Evolutionary conservation across 768 basidiomycete genomes (phyloP), one percentile per base, ranked within the genome.

Genomic region (Agaricus subrufescens): DNA sequence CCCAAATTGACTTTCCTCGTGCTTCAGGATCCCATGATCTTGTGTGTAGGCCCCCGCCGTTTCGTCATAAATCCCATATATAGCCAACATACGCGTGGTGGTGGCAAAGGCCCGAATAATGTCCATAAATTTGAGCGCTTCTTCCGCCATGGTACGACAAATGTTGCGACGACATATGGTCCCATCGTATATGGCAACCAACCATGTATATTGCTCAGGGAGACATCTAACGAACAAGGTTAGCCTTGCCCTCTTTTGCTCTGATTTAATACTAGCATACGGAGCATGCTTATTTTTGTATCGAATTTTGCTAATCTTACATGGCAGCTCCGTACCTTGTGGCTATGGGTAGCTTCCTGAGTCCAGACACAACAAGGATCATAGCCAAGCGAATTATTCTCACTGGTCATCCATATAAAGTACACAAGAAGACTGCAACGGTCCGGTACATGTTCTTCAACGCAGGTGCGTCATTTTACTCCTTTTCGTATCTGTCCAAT

Each of bases 401-500:
- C 44, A 94, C 96, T 2, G 96, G 96, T 0, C 94, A 97, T 71
- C 96, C 96, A 1, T 91, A 94, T 83, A 95, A 94, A 66, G 86
- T 98, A 1, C 95, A 98, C 79, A 93, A 94, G 68, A 94, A 93
- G 76, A 93, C 92, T 4, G 96, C 95, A 2, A 98, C 96, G 5
- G 86, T 99, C 63, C 87, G 96, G 54, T 98, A 98, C 76, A 91
- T 99, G 92, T 98, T 98, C 76, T 98, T 99, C 81, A 88, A 95
- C 69, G 63, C 86, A 40, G 88, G 89, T 89, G 61, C 30, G 78
- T 58, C 55, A 55, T 31, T 25, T 47, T 46, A 30, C 47, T 50
- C 27, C 54, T 56, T 46, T 50, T 34, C 31, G 29, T 60, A 43
- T 56, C 31, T 60, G 34, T 6, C 11, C 34, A 34, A 11, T 34